Evolutionary conservation across 2,329 filamentous ascomycete species (phyloP).

Genomic region (Nigrograna mackinnonii): DNA sequence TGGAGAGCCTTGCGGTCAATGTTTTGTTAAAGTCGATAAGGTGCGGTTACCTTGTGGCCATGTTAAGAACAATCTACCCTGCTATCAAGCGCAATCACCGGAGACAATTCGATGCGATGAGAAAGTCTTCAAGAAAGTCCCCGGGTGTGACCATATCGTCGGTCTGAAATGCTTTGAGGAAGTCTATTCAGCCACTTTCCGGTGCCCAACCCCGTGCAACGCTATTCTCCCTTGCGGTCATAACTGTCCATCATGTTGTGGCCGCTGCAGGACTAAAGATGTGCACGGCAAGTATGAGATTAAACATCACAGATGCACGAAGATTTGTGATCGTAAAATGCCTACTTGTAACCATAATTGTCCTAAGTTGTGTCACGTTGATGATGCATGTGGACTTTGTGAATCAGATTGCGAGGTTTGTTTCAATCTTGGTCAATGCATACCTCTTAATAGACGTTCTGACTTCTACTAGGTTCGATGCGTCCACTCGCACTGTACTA

Average conservation of each 20-base stretch:
- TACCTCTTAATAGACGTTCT: too few species aligned
- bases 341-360: slow-evolving; percentile 63
- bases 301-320: slow-evolving; percentile 41
- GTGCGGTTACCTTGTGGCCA: slow-evolving; percentile 49
- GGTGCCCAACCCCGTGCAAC: slow-evolving; percentile 9
- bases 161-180: slow-evolving; percentile 8
- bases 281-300: background rate
- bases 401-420: slow-evolving; percentile 55
- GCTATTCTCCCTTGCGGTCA: slow-evolving; percentile 15
- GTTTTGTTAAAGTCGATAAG: slow-evolving; percentile 14
- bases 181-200: slow-evolving; percentile 5
- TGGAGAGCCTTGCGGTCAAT: slow-evolving; percentile 46
- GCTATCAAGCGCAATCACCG: slow-evolving; percentile 8
- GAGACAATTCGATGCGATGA: slow-evolving; percentile 7
- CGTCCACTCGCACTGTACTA: slow-evolving; percentile 59
- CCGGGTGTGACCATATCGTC: slow-evolving; percentile 3
- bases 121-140: slow-evolving; percentile 5
- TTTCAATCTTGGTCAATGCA: too few species aligned
- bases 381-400: slow-evolving; percentile 53
- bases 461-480: slow-evolving; percentile 40
- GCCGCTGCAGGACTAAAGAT: background rate
- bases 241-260: slow-evolving; percentile 5
- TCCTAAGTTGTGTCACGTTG: slow-evolving; percentile 55
- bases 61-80: slow-evolving; percentile 11
- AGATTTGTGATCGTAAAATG: slow-evolving; percentile 55